These are phyloP conservation scores for Hydnomerulius pinastri DNA, from an alignment of 768 basidiomycete genomes.

Conservation along the genomic window DNA sequence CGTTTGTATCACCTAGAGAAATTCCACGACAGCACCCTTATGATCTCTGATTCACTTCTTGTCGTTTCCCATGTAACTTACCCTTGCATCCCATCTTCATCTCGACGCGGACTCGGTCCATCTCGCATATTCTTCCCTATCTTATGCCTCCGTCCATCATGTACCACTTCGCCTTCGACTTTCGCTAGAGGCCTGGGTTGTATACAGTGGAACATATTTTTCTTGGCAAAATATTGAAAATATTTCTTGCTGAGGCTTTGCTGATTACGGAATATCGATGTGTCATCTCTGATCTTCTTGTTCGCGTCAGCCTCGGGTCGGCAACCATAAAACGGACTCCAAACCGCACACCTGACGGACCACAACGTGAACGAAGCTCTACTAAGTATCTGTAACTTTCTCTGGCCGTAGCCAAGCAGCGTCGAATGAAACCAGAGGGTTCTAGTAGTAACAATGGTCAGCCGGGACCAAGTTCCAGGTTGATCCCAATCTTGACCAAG, in stretches of 20 bases:
- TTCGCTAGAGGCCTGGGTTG: not conserved
- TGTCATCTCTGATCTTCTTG: too few relatives aligned
- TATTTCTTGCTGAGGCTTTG: too few relatives aligned
- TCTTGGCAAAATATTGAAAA: not conserved
- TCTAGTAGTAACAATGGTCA: too few relatives aligned
- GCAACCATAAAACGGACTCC: too few relatives aligned
- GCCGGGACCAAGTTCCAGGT: too few relatives aligned
- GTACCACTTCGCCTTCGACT: not conserved
- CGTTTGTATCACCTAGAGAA: not conserved
- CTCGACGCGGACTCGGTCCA: not conserved
- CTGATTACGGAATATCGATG: too few relatives aligned
- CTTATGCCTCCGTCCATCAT: not conserved
- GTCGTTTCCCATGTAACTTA: not conserved
- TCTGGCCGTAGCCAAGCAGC: too few relatives aligned
- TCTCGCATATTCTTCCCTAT: not conserved
- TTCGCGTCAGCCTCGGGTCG: too few relatives aligned
- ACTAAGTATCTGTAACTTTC: too few relatives aligned
- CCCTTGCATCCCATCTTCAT: not conserved
- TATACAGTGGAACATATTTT: not conserved
- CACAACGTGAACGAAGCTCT: too few relatives aligned
- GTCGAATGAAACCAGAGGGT: too few relatives aligned
- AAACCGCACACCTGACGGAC: too few relatives aligned
- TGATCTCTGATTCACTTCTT: not conserved
- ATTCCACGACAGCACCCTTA: not conserved
- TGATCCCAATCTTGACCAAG: slow-evolving; percentile 46